Evolutionary conservation across 2,329 filamentous ascomycete species (phyloP).

Genomic region (Colletotrichum sp.): DNA sequence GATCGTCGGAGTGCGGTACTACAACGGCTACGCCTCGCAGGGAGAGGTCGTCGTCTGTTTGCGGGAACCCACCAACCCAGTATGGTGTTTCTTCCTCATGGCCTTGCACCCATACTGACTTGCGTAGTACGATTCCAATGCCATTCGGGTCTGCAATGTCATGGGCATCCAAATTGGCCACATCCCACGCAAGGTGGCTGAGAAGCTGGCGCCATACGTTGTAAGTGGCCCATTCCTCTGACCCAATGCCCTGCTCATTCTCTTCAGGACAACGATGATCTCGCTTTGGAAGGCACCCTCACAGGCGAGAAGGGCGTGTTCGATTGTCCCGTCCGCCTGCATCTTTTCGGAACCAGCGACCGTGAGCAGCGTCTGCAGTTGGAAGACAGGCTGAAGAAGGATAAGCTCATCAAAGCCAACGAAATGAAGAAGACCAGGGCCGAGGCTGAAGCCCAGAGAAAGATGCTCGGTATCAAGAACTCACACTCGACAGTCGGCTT

Average conservation of each 20-base stretch:
- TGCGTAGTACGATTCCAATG: constrained; percentile 70
- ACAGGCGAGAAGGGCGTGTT: constrained; percentile 68
- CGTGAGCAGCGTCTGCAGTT: constrained; percentile 55
- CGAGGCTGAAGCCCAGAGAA: constrained; percentile 57
- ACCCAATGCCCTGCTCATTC: constrained; percentile 3
- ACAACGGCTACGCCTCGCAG: constrained; percentile 63
- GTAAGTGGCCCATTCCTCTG: constrained; percentile 42
- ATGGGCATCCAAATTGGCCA: constrained; percentile 79
- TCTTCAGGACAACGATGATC: constrained; percentile 56
- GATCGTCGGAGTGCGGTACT: constrained; percentile 61
- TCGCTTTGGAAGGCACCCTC: constrained; percentile 72
- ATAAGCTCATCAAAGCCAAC: constrained; percentile 66
- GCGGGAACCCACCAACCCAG: constrained; percentile 69
- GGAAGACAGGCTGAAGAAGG: constrained; percentile 64
- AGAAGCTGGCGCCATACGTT: constrained; percentile 76
- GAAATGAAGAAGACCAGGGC: constrained; percentile 58
- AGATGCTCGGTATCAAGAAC: constrained; percentile 42
- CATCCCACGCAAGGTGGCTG: constrained; percentile 68
- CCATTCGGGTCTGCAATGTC: constrained; percentile 80
- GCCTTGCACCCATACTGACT: not conserved
- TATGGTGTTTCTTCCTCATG: constrained; percentile 22
- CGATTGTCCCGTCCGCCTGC: constrained; percentile 75
- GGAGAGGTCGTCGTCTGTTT: constrained; percentile 67
- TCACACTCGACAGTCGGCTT: constrained; percentile 42
- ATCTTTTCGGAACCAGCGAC: constrained; percentile 71